These are phyloP conservation scores for Talaromyces trachyspermus DNA, from an alignment of 495 filamentous ascomycete genomes.

Conservation along the genomic window DNA sequence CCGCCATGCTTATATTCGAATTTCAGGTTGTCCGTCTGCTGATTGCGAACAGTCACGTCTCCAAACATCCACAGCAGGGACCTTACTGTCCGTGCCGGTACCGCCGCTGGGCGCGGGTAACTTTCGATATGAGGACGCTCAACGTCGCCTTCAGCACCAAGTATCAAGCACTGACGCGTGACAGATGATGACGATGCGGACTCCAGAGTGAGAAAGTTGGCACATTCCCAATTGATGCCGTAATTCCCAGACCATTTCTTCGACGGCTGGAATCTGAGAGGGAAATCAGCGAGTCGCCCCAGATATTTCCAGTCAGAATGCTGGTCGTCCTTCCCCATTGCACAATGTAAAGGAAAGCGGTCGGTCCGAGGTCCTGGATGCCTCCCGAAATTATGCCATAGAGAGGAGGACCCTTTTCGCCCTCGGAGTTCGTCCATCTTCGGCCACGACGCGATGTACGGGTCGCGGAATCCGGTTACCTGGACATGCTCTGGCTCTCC, in stretches of 20 bases:
- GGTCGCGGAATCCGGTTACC: constrained; percentile 51
- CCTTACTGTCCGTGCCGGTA: constrained; percentile 22
- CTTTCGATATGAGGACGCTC: too few relatives aligned
- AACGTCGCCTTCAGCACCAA: too few relatives aligned
- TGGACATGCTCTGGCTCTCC: constrained; percentile 35
- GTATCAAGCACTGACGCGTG: too few relatives aligned
- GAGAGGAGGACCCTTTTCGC: too few relatives aligned
- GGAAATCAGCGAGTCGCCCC: constrained; percentile 37
- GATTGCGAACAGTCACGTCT: too few relatives aligned
- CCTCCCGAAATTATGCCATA: constrained; percentile 48
- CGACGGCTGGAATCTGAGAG: constrained; percentile 35
- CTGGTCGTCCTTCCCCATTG: too few relatives aligned
- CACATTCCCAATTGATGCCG: constrained; percentile 52
- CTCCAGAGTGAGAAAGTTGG: constrained; percentile 41
- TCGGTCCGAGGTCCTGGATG: constrained; percentile 36
- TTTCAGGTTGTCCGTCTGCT: too few relatives aligned
- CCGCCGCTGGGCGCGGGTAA: too few relatives aligned
- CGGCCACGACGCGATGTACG: constrained; percentile 32
- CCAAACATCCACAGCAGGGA: constrained; percentile 32
- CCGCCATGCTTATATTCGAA: constrained; percentile 23
- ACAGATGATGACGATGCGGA: too few relatives aligned
- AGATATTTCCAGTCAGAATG: constrained; percentile 45
- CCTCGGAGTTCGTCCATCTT: too few relatives aligned
- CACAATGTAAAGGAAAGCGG: constrained; percentile 47
- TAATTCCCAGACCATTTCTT: constrained; percentile 41